Conservation (phyloP, 768 basidiomycete species). For the Coprinopsis sp. region DNA sequence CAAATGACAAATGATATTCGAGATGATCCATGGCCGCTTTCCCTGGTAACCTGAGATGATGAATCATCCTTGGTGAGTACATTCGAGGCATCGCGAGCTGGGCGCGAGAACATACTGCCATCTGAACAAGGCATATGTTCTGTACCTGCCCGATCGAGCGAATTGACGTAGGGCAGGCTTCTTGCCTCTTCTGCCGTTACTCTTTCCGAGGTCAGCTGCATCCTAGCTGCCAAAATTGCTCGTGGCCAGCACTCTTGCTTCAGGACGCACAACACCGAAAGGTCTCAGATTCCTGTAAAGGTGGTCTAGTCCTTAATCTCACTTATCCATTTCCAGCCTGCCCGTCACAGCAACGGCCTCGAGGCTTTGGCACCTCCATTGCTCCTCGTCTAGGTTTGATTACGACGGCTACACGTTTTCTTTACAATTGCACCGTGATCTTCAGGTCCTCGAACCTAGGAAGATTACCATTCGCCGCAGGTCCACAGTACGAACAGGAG, state of each 20-base stretch:
- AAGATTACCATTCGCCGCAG: neutral
- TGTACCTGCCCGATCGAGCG: constrained; percentile 7
- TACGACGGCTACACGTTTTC: constrained; percentile 8
- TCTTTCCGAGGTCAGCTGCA: constrained; percentile 9
- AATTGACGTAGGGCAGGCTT: constrained; percentile 2
- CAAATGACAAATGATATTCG: no score
- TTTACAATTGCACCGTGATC: constrained; percentile 1
- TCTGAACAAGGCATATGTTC: neutral
- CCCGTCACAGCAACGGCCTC: constrained; percentile 6
- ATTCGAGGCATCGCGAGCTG: constrained; percentile 1
- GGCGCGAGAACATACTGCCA: constrained; percentile 6
- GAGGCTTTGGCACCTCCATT: constrained; percentile 6
- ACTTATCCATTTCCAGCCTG: constrained; percentile 10
- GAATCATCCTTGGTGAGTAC: neutral
- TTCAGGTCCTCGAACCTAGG: neutral
- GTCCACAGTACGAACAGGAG: no score
- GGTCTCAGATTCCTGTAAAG: constrained; percentile 4
- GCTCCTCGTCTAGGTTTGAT: constrained; percentile 7
- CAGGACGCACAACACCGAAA: no score
- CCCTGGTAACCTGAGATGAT: neutral
- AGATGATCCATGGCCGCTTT: neutral
- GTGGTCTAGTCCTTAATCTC: constrained; percentile 8
- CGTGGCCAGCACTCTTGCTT: constrained; percentile 2
- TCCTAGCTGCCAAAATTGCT: constrained; percentile 4
- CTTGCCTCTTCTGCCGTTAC: constrained; percentile 6